These are phyloP conservation scores for Trichothecium roseum DNA, from an alignment of 2,329 filamentous ascomycete genomes.

Conservation along the genomic window DNA sequence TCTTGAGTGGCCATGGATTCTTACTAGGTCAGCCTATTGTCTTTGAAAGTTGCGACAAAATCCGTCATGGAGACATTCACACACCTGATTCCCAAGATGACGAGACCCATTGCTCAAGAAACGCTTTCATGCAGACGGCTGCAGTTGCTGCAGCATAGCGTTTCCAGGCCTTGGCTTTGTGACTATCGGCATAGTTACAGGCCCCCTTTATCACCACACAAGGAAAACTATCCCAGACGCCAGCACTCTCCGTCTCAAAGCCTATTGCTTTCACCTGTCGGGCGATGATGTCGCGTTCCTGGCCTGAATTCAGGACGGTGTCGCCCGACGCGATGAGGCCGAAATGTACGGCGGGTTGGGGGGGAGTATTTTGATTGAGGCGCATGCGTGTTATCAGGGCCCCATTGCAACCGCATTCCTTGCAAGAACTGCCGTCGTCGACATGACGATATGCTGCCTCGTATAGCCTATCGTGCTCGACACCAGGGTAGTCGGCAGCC, in stretches of 20 bases:
- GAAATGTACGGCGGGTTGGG: conserved; percentile 15
- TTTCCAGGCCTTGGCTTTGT: conserved; percentile 20
- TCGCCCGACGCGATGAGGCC: conserved; percentile 25
- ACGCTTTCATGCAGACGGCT: conserved; percentile 14
- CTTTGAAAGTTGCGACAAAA: no score
- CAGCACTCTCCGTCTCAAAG: conserved; percentile 24
- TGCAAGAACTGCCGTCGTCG: no score
- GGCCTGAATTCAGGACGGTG: conserved; percentile 25
- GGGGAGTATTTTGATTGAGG: no score
- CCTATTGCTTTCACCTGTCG: not conserved
- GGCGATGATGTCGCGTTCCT: conserved; percentile 16
- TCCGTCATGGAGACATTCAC: no score
- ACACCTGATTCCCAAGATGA: no score
- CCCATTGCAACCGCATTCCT: no score
- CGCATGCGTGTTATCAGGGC: no score
- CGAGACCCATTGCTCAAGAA: no score
- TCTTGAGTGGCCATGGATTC: no score
- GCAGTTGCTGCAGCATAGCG: conserved; percentile 25
- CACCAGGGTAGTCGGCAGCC: conserved; percentile 6
- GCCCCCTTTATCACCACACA: conserved; percentile 25
- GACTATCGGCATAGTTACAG: conserved; percentile 18
- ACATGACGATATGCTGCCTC: conserved; percentile 8
- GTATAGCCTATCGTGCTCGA: conserved; percentile 8
- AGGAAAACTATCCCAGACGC: conserved; percentile 3
- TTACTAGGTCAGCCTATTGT: no score